These are phyloP conservation scores for Pichia phayaonensis DNA, from an alignment of 805 yeast genomes.

Conservation along the genomic window DNA sequence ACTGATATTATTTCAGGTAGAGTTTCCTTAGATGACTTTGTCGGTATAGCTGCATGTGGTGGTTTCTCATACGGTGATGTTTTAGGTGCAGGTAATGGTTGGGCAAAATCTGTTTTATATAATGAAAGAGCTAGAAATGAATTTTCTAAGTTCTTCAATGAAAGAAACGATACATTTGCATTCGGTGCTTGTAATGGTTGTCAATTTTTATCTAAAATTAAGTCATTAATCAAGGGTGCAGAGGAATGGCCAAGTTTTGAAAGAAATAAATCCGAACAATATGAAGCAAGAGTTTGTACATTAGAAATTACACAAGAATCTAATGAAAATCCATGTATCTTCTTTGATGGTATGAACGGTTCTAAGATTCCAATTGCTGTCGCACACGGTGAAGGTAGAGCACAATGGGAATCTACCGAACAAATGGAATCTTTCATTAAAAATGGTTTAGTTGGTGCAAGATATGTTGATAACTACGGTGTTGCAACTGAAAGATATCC, in stretches of 20 bases:
- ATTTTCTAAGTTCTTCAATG: constrained; percentile 75
- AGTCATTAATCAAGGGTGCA: constrained; percentile 84
- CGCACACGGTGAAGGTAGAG: constrained; percentile 98
- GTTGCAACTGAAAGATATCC: constrained; percentile 77
- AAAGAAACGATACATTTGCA: constrained; percentile 87
- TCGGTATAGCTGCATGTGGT: constrained; percentile 97
- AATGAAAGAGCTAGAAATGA: constrained; percentile 69
- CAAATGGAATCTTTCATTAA: constrained; percentile 42
- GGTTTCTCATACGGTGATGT: constrained; percentile 99
- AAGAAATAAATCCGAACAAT: constrained; percentile 86
- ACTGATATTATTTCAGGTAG: constrained; percentile 75
- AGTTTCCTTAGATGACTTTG: constrained; percentile 68
- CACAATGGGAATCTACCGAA: constrained; percentile 48
- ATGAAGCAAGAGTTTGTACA: constrained; percentile 90
- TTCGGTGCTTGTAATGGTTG: constrained; percentile 99
- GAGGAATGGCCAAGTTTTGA: constrained; percentile 95
- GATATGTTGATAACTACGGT: constrained; percentile 90
- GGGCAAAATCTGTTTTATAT: constrained; percentile 95
- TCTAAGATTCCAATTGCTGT: constrained; percentile 92
- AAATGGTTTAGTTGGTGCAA: constrained; percentile 53
- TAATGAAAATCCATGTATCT: constrained; percentile 45
- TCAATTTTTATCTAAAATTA: constrained; percentile 85
- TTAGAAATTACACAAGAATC: constrained; percentile 58
- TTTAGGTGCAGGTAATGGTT: constrained; percentile 96
- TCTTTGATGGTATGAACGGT: constrained; percentile 88